Evolutionary conservation across 306 rosid species (phyloP).

Genomic region (Castanea crenata): DNA sequence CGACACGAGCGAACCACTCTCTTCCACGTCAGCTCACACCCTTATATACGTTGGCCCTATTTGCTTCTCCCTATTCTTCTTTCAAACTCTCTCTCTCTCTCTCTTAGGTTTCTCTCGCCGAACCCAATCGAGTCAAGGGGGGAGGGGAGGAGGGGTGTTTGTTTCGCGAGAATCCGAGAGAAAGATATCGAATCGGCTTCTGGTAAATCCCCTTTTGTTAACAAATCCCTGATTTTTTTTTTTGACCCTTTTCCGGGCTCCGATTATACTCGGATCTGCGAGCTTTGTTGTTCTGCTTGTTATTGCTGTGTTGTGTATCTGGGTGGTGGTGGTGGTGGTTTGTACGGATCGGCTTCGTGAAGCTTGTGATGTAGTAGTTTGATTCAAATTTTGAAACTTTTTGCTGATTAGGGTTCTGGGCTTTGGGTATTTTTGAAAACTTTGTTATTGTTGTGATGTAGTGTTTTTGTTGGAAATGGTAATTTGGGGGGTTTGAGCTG

Average conservation of each 20-base stretch:
- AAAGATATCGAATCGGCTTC: slow-evolving; percentile 10
- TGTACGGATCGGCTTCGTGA: slow-evolving; percentile 14
- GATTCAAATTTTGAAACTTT: background rate
- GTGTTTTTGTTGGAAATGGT: background rate
- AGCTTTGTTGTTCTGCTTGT: background rate
- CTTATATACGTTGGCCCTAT: background rate
- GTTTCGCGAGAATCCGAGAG: slow-evolving; percentile 4
- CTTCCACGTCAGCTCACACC: slow-evolving; percentile 42
- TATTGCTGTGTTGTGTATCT: background rate
- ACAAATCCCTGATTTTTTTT: slow-evolving; percentile 23
- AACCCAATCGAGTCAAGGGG: slow-evolving; percentile 16
- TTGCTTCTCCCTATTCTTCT: slow-evolving; percentile 4
- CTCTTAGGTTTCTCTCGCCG: slow-evolving; percentile 9
- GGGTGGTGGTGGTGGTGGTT: background rate
- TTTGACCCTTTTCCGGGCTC: background rate
- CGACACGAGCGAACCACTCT: slow-evolving; percentile 15
- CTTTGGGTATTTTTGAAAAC: background rate
- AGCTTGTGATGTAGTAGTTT: background rate
- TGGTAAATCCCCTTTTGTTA: slow-evolving; percentile 20
- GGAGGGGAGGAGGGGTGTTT: background rate
- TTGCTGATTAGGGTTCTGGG: background rate
- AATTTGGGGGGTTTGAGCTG: slow-evolving; percentile 1
- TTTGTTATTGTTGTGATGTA: background rate
- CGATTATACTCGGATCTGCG: slow-evolving; percentile 8
- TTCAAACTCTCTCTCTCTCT: slow-evolving; percentile 19